phyloP scores from a whole-genome alignment of 257 asterid genomes.

The Datura wrightii region DNA sequence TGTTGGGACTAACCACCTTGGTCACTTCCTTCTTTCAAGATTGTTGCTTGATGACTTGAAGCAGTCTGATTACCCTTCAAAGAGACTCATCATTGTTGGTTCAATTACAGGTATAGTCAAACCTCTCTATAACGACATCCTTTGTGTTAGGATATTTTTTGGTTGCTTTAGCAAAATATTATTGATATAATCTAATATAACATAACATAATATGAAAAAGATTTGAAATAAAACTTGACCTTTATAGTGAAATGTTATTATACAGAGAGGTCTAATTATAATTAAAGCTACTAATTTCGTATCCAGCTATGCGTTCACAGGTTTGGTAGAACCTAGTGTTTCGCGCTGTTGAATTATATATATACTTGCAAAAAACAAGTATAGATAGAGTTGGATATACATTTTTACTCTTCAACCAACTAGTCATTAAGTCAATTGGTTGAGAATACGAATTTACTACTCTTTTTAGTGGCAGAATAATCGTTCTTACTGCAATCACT shows the following conservation, averaged over 20 bases:
- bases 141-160: neutral
- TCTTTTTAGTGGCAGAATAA: neutral
- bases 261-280: neutral
- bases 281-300: neutral
- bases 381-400: neutral
- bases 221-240: too few relatives aligned
- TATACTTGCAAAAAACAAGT: neutral
- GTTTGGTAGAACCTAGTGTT: neutral
- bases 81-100: conserved; percentile 88
- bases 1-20: conserved; percentile 89
- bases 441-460: neutral
- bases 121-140: neutral
- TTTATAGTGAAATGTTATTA: neutral
- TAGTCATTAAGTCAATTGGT: too few relatives aligned
- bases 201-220: too few relatives aligned
- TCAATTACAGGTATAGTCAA: conserved; percentile 73
- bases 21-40: conserved; percentile 85
- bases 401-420: too few relatives aligned
- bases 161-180: neutral
- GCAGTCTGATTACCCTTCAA: conserved; percentile 76
- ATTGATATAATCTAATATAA: too few relatives aligned
- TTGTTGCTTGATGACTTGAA: conserved; percentile 81
- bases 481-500: neutral
- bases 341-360: neutral
- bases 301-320: neutral